These are phyloP conservation scores for Sclerotinia sclerotiorum DNA, from an alignment of 2,329 filamentous ascomycete species.

Conservation along the genomic window DNA sequence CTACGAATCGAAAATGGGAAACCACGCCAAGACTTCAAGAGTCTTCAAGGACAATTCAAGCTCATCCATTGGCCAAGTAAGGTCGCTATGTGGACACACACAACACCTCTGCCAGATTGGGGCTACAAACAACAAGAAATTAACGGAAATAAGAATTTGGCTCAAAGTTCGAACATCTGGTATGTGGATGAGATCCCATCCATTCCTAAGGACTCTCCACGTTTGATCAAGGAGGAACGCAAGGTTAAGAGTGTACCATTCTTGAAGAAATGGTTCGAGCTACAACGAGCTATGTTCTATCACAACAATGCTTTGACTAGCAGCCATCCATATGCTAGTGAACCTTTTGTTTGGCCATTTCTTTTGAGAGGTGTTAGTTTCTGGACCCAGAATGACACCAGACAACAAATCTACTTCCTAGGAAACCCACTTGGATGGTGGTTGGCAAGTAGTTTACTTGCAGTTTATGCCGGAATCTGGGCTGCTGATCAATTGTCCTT, in stretches of 20 bases:
- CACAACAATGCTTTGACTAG: constrained; percentile 98
- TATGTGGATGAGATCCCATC: constrained; percentile 88
- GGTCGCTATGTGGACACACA: constrained; percentile 99
- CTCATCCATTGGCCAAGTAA: constrained; percentile 91
- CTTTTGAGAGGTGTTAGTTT: constrained; percentile 95
- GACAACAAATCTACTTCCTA: constrained; percentile 97
- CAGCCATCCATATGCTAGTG: constrained; percentile 92
- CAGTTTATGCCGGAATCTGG: constrained; percentile 89
- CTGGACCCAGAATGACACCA: constrained; percentile 96
- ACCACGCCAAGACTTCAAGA: constrained; percentile 78
- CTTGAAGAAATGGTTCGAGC: constrained; percentile 90
- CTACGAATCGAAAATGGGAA: constrained; percentile 87
- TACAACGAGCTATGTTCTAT: constrained; percentile 98
- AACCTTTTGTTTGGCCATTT: constrained; percentile 98
- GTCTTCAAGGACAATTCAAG: constrained; percentile 90
- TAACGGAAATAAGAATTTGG: constrained; percentile 96
- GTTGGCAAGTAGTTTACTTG: constrained; percentile 87
- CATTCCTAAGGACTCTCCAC: constrained; percentile 65
- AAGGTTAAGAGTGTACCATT: constrained; percentile 85
- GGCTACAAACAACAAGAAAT: constrained; percentile 97
- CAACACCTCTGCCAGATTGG: constrained; percentile 94
- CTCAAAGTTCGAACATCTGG: constrained; percentile 91
- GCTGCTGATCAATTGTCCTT: constrained; percentile 91
- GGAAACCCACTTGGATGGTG: constrained; percentile 98
- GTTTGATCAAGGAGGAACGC: constrained; percentile 72